Percentiles rank a stretch among this genome's conserved stretches.
Evolutionary conservation across 2,329 filamentous ascomycete species (phyloP).

Genomic region (Conoideocrella luteorostrata): DNA sequence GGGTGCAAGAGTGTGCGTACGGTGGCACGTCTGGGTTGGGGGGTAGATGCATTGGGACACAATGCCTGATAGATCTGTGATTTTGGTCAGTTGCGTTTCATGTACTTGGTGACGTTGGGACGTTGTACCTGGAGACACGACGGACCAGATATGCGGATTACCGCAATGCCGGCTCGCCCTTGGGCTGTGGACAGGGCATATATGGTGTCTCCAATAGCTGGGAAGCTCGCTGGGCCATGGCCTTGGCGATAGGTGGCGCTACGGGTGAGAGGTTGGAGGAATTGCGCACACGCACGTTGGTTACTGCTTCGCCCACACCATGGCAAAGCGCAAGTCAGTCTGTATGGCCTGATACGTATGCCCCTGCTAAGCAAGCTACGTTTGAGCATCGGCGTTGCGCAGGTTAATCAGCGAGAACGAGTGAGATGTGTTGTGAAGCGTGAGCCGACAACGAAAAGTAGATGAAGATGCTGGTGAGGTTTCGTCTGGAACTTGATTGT

Average conservation of each 20-base stretch:
- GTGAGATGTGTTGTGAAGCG: not conserved
- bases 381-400: constrained; percentile 3
- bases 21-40: constrained; percentile 53
- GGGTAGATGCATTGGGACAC: constrained; percentile 39
- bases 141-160: constrained; percentile 80
- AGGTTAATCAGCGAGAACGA: not conserved
- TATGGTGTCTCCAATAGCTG: constrained; percentile 56
- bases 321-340: not conserved
- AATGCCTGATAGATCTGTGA: constrained; percentile 43
- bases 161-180: constrained; percentile 82
- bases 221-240: not conserved
- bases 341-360: not conserved
- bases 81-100: not conserved
- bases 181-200: constrained; percentile 86
- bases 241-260: not conserved
- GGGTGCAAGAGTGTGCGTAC: constrained; percentile 68
- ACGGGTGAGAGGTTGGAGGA: constrained; percentile 2
- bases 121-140: constrained; percentile 62
- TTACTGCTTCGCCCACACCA: not conserved
- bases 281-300: not conserved
- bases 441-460: no score
- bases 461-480: no score
- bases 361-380: not conserved
- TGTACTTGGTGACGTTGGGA: constrained; percentile 14
- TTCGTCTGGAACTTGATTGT: no score